Evolutionary conservation across 345 rosid genomes (phyloP), one percentile per base, ranked within the genome.

Genomic region (Adansonia digitata): DNA sequence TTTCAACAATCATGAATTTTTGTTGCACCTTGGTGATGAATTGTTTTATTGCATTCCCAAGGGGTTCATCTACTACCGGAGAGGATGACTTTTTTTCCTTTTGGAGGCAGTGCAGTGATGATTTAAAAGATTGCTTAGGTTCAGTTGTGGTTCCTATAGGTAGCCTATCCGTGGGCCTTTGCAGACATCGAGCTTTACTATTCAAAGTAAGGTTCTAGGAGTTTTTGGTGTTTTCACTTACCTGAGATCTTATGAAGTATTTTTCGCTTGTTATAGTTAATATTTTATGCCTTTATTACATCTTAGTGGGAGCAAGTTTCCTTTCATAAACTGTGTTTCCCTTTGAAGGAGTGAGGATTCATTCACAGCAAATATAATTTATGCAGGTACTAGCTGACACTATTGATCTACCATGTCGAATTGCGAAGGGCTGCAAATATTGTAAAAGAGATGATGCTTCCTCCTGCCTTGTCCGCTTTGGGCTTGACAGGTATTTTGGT

Each of bases 371-470:
- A 48, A 60, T 72, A 65, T 80, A 73, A 46, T 80, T 56, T 77
- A 35, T 83, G 81, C 83, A 96, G 99, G 97, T 96, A 37, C 86
- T 96, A 55, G 98, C 99, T 68, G 99, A 96, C 77, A 74, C 86
- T 20, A 88, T 96, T 82, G 95, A 93, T 87, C 80, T 96, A 77
- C 99, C 99, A 7, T 93, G 99, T 88, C 98, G 99, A 70, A 92
- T 93, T 84, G 99, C 95, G 24, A 96, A 88, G 77, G 98, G 99
- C 61, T 96, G 99, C 88, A 96, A 84, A 79, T 92, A 93, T 84
- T 96, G 99, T 77, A 89, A 81, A 74, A 84, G 90, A 75, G 88
- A 86, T 67, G 90, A 96, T 86, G 98, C 97, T 77, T 82, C 99
- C 63, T 96, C 99, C 12, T 93, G 99, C 84, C 98, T 96, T 79